Conservation (phyloP, 352 stramenopile genomes). For the Pythium phragmiticola region DNA sequence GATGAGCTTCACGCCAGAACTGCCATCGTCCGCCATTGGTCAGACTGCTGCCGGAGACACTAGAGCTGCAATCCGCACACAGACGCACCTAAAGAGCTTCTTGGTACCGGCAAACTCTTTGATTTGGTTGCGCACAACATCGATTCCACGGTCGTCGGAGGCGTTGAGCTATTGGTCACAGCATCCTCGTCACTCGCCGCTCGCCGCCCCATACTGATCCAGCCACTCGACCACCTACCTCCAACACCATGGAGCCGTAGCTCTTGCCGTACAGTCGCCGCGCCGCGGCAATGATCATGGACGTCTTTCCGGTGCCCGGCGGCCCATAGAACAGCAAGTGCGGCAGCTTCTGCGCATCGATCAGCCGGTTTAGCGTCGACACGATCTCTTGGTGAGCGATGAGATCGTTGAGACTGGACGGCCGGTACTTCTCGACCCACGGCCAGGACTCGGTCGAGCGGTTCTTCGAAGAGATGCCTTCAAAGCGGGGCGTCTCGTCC, state of each 20-base stretch:
- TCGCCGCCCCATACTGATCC: background rate
- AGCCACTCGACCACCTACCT: constrained; percentile 37
- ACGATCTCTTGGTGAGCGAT: constrained; percentile 98
- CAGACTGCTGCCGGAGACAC: background rate
- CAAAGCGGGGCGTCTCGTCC: constrained; percentile 61
- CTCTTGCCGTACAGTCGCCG: constrained; percentile 95
- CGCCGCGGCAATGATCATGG: constrained; percentile 95
- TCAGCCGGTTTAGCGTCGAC: constrained; percentile 93
- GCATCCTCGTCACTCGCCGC: background rate
- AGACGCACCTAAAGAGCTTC: constrained; percentile 89
- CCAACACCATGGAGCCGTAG: constrained; percentile 94
- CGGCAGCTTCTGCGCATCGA: constrained; percentile 96
- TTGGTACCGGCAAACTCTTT: constrained; percentile 98
- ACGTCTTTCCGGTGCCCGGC: constrained; percentile 97
- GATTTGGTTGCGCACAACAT: constrained; percentile 97
- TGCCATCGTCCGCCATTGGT: background rate
- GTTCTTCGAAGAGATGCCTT: constrained; percentile 82
- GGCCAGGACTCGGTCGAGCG: constrained; percentile 87
- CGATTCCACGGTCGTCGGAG: constrained; percentile 96
- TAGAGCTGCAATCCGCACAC: constrained; percentile 11
- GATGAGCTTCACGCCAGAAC: constrained; percentile 90
- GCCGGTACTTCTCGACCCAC: constrained; percentile 99
- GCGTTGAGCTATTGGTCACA: constrained; percentile 91
- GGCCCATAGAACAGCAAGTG: constrained; percentile 98
- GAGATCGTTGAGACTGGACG: constrained; percentile 92